phyloP scores from a whole-genome alignment of 2,329 filamentous ascomycete species.

The Pseudogymnoascus sp. region DNA sequence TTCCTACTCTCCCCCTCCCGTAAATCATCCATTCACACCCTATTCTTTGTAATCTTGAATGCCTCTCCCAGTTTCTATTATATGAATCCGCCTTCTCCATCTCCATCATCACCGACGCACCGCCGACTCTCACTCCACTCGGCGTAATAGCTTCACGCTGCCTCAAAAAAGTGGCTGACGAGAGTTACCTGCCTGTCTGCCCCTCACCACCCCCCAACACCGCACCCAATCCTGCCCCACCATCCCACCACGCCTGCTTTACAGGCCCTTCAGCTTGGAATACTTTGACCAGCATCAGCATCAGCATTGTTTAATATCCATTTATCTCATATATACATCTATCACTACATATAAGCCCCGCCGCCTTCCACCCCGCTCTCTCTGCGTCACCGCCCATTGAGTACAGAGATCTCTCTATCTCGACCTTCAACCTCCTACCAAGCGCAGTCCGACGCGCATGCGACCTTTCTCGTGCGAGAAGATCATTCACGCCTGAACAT shows the following conservation, averaged over 20 bases:
- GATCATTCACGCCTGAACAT: not conserved
- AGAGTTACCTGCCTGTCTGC: conserved; percentile 5
- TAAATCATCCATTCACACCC: not conserved
- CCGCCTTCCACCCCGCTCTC: not conserved
- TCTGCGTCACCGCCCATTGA: conserved; percentile 4
- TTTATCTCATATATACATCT: conserved; percentile 3
- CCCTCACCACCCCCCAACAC: not conserved
- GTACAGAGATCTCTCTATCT: not conserved
- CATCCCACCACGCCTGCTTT: conserved; percentile 5
- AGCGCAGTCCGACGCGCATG: not conserved
- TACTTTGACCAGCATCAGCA: not conserved
- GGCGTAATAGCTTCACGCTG: not conserved
- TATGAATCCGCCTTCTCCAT: not conserved
- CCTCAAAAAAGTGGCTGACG: not conserved
- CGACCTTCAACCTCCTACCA: not conserved
- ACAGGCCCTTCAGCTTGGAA: conserved; percentile 1
- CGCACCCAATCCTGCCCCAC: conserved; percentile 3
- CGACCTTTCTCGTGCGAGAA: not conserved
- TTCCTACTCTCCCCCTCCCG: not conserved
- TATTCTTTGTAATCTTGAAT: not conserved
- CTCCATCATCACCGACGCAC: not conserved
- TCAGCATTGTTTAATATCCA: conserved; percentile 8
- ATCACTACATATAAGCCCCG: not conserved
- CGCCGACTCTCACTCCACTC: not conserved
- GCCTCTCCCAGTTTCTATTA: not conserved